Base-by-base conservation (phyloP, 768 basidiomycete species). In the Amanita thiersii region DNA sequence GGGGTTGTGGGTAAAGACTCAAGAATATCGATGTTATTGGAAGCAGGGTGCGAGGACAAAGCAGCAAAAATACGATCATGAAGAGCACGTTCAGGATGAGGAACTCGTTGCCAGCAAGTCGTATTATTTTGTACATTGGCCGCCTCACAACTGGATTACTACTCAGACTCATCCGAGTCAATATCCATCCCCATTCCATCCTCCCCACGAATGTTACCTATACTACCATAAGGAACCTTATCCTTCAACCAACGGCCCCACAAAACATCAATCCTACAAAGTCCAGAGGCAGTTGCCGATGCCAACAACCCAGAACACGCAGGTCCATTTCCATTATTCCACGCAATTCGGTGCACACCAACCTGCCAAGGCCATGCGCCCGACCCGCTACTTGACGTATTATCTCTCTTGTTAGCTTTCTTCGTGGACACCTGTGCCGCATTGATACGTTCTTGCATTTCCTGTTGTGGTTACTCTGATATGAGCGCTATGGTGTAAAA, bases 261-360 rank as follows among this genome's bases (percentile, higher is more conserved):
- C 11, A 93, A 54, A 53, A 79, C 76, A 51, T 99, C 93, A 7
- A 98, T 71, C 37, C 94, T 66, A 51, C 86, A 91, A 14, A 98
- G 61, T 1, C 93, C 96, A 6, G 83, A 81, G 4, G 79, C 89
- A 9, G 85, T 88, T 0, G 79, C 85, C 12, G 83, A 84, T 1
- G 85, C 91, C 14, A 93, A 60, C 48, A 90, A 51, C 14, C 62
- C 71, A 37, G 68, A 74, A 14, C 60, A 66, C 14, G 52, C 71
- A 1, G 88, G 66, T 1, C 90, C 90, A 34, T 79, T 79, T 2
- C 73, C 77, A 36, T 66, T 70, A 58, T 96, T 86, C 94, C 94
- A 98, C 1, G 64, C 66, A 0, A 85, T 84, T 2, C 82, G 76
- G 40, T 87, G 79, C 2, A 96, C 72, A 12, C 77, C 80, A 1